These are phyloP conservation scores for Arthroderma sp. DNA, from an alignment of 2,329 filamentous ascomycete species.

Conservation along the genomic window DNA sequence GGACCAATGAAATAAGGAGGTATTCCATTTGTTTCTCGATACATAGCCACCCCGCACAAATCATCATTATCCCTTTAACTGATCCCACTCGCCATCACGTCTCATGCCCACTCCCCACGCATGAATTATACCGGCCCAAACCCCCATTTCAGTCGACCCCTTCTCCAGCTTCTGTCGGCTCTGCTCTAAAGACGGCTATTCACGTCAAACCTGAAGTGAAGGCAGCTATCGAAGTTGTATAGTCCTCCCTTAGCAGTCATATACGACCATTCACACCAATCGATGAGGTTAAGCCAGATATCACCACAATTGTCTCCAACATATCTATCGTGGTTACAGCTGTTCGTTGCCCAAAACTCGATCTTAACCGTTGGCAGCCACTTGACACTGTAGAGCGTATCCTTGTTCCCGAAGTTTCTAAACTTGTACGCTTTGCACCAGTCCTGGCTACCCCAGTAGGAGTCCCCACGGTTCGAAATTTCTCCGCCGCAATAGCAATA, in stretches of 20 bases:
- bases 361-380: neutral
- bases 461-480: neutral
- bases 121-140: too few relatives aligned
- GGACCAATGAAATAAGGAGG: too few relatives aligned
- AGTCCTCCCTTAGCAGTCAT: neutral
- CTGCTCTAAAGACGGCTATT: too few relatives aligned
- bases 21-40: too few relatives aligned
- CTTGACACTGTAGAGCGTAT: neutral
- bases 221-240: neutral
- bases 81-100: too few relatives aligned
- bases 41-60: too few relatives aligned
- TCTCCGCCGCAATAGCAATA: neutral
- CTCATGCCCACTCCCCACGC: too few relatives aligned
- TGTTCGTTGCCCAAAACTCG: neutral
- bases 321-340: neutral
- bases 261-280: neutral
- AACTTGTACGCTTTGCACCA: neutral
- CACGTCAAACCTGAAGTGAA: too few relatives aligned
- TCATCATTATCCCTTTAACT: too few relatives aligned
- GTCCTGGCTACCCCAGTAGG: neutral
- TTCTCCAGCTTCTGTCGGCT: too few relatives aligned
- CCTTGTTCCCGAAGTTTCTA: neutral
- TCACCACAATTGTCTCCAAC: neutral
- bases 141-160: too few relatives aligned
- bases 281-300: neutral